phyloP scores from a whole-genome alignment of 805 yeast species.

The Ogataea paradorogensis region DNA sequence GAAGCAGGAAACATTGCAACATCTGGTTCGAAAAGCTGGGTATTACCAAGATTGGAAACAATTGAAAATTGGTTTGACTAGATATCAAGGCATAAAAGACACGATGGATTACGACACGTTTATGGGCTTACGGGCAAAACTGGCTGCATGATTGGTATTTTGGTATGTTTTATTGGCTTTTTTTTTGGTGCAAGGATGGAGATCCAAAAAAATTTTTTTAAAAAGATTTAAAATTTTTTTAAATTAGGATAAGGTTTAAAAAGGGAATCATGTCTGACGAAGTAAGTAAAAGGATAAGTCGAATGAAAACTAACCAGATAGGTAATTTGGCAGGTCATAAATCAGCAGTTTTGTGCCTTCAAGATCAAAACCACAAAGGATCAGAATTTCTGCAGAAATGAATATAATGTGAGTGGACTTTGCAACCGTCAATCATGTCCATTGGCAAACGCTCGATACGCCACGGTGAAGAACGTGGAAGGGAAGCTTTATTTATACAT shows the following conservation, averaged over 20 bases:
- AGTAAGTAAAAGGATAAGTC: conserved; percentile 17
- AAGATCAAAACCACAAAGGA: conserved; percentile 85
- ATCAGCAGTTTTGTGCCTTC: conserved; percentile 93
- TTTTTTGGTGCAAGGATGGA: conserved; percentile 9
- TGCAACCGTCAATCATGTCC: conserved; percentile 96
- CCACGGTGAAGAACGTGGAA: conserved; percentile 77
- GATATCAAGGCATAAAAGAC: conserved; percentile 56
- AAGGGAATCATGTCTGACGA: conserved; percentile 27
- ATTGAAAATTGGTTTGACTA: conserved; percentile 42
- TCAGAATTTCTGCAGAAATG: conserved; percentile 93
- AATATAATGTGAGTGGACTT: conserved; percentile 91
- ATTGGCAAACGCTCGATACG: conserved; percentile 87
- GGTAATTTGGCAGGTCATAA: conserved; percentile 96
- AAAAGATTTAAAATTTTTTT: conserved; percentile 3
- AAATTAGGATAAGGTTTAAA: conserved; percentile 7
- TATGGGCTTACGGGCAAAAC: conserved; percentile 18
- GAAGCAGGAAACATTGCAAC: conserved; percentile 62
- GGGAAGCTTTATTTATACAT: conserved; percentile 83
- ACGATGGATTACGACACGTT: conserved; percentile 42
- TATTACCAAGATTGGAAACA: conserved; percentile 27
- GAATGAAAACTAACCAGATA: conserved; percentile 37
- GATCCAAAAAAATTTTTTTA: conserved; percentile 5
- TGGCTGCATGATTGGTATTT: conserved; percentile 4
- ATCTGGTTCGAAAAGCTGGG: conserved; percentile 76
- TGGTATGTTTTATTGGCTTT: conserved; percentile 7